Conservation (phyloP, 768 basidiomycete species). For the Termitomyces sp. region DNA sequence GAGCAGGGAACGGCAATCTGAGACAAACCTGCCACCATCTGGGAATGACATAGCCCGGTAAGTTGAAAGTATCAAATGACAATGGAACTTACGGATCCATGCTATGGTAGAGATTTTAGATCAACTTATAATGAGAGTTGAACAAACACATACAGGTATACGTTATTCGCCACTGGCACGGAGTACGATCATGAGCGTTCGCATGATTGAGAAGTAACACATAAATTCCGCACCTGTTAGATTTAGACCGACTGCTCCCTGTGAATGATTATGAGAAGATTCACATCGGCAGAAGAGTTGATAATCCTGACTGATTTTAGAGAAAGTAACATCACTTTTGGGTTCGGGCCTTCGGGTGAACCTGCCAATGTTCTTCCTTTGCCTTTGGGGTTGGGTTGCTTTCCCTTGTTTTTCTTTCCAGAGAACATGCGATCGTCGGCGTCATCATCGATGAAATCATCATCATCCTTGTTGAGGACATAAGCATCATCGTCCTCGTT, state of each 20-base stretch:
- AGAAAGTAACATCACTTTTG: slow-evolving; percentile 82
- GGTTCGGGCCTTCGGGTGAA: slow-evolving; percentile 30
- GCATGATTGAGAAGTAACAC: neutral
- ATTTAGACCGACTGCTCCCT: slow-evolving; percentile 82
- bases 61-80: neutral
- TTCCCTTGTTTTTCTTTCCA: slow-evolving; percentile 10
- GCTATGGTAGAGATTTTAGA: slow-evolving; percentile 26
- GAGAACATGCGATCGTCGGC: slow-evolving; percentile 15
- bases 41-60: neutral
- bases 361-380: slow-evolving; percentile 24
- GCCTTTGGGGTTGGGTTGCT: slow-evolving; percentile 26
- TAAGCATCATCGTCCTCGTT: slow-evolving; percentile 30
- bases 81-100: slow-evolving; percentile 71
- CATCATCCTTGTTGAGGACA: slow-evolving; percentile 17
- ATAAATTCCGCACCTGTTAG: slow-evolving; percentile 45
- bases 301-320: slow-evolving; percentile 53
- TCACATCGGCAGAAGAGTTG: neutral
- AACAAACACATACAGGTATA: slow-evolving; percentile 48
- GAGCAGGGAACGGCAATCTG: neutral
- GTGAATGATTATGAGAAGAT: slow-evolving; percentile 6
- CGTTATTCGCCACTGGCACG: slow-evolving; percentile 68
- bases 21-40: slow-evolving; percentile 73
- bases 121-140: neutral
- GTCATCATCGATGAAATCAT: slow-evolving; percentile 25
- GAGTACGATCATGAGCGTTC: neutral